Conservation (phyloP, 2,329 filamentous ascomycete species). For the Xylaria hypoxylon region DNA sequence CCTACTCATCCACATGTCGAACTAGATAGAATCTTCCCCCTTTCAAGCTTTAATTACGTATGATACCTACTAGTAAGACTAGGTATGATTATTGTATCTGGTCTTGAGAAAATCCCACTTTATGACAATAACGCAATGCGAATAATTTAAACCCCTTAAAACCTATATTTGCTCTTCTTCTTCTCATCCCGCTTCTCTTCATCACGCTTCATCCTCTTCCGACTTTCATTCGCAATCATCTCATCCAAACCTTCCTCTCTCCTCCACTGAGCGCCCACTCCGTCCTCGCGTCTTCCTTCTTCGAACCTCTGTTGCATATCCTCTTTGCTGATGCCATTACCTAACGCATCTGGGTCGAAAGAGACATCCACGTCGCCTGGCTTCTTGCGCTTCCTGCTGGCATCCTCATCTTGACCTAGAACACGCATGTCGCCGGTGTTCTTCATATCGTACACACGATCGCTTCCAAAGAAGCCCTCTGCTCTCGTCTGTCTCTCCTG, state of each 20-base stretch:
- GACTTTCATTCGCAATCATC: slow-evolving; percentile 94
- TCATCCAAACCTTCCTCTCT: slow-evolving; percentile 90
- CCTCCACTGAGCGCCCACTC: slow-evolving; percentile 75
- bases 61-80: too few relatives aligned
- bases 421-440: slow-evolving; percentile 70
- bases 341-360: slow-evolving; percentile 85
- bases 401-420: slow-evolving; percentile 82
- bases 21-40: too few relatives aligned
- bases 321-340: slow-evolving; percentile 83
- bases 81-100: too few relatives aligned
- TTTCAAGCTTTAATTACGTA: too few relatives aligned
- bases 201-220: slow-evolving; percentile 90
- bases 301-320: slow-evolving; percentile 86
- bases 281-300: slow-evolving; percentile 73
- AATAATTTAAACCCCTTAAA: slow-evolving; percentile 49
- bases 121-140: neutral
- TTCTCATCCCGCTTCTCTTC: slow-evolving; percentile 79
- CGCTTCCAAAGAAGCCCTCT: slow-evolving; percentile 95
- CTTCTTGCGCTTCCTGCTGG: slow-evolving; percentile 86
- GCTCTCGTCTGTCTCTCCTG: slow-evolving; percentile 87
- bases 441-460: slow-evolving; percentile 91
- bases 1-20: too few relatives aligned
- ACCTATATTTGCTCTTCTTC: slow-evolving; percentile 63
- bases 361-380: slow-evolving; percentile 94
- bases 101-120: too few relatives aligned